Percentiles rank a stretch among this genome's conserved stretches.
phyloP scores from a whole-genome alignment of 2,329 filamentous ascomycete genomes.

The Clonostachys rosea region DNA sequence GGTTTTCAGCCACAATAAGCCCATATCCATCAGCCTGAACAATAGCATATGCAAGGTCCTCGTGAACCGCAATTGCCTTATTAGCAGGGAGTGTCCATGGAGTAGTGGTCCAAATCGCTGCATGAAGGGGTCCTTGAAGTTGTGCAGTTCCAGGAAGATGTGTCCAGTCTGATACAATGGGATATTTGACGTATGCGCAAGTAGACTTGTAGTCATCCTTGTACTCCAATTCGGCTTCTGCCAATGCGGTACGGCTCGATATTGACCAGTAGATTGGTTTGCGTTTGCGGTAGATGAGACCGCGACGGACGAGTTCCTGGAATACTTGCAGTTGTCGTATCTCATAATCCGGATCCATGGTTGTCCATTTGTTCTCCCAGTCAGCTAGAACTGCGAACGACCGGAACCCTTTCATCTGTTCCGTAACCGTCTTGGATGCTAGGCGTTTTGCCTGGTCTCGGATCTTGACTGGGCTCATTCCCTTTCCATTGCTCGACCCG shows the following conservation, averaged over 20 bases:
- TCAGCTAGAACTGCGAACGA: conserved; percentile 77
- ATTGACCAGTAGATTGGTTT: conserved; percentile 88
- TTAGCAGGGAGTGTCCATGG: conserved; percentile 97
- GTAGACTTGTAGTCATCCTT: conserved; percentile 68
- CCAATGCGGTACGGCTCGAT: conserved; percentile 72
- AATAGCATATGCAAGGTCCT: conserved; percentile 69
- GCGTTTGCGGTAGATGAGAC: conserved; percentile 71
- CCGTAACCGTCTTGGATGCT: conserved; percentile 62
- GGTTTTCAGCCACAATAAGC: conserved; percentile 67
- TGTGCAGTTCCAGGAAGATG: conserved; percentile 24
- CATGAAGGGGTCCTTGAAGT: conserved; percentile 53
- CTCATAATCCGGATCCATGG: conserved; percentile 74
- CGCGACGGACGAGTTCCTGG: conserved; percentile 66
- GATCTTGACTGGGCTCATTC: conserved; percentile 50
- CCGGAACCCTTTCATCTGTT: conserved; percentile 70
- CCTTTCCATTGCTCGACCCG: conserved; percentile 41
- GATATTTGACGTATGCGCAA: conserved; percentile 78
- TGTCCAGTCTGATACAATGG: conserved; percentile 43
- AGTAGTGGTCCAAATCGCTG: conserved; percentile 98
- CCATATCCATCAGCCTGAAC: conserved; percentile 53
- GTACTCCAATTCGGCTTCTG: conserved; percentile 83
- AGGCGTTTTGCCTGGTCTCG: conserved; percentile 60
- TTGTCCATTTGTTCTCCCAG: conserved; percentile 73
- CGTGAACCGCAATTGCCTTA: conserved; percentile 77
- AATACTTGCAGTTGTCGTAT: conserved; percentile 72